These are phyloP conservation scores for Xylariaceae sp. DNA, from an alignment of 2,329 filamentous ascomycete genomes.

Conservation along the genomic window DNA sequence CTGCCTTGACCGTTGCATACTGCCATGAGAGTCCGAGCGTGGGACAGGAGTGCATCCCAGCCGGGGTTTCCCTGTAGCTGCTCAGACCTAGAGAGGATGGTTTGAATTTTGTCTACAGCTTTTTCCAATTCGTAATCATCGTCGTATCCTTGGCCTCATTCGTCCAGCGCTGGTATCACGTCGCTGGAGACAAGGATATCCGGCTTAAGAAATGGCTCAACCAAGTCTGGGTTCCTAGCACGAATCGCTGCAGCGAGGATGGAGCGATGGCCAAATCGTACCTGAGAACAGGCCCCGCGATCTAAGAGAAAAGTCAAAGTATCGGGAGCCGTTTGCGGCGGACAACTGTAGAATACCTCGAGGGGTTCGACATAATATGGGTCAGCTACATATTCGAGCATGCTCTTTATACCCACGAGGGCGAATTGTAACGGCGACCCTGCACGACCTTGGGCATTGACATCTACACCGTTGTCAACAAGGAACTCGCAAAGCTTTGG, in stretches of 20 bases:
- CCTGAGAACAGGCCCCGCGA: background rate
- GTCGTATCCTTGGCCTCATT: background rate
- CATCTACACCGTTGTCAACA: background rate
- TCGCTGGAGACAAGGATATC: too few relatives aligned
- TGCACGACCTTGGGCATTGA: background rate
- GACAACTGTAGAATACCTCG: too few relatives aligned
- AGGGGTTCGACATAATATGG: too few relatives aligned
- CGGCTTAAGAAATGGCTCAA: background rate
- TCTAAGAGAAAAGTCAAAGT: background rate
- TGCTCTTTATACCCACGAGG: background rate
- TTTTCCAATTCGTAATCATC: background rate
- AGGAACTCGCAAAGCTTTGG: background rate
- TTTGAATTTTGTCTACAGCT: background rate
- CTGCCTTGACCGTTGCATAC: too few relatives aligned
- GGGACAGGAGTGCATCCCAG: background rate
- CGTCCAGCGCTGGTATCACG: too few relatives aligned
- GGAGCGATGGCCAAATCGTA: background rate
- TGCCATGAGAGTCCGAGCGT: too few relatives aligned
- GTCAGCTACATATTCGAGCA: too few relatives aligned
- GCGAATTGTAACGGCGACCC: background rate
- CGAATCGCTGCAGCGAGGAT: background rate
- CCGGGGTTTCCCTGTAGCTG: background rate
- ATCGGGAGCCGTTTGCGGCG: too few relatives aligned
- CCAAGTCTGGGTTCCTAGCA: background rate
- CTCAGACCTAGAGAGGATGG: background rate